phyloP scores from a whole-genome alignment of 768 basidiomycete genomes.

The Tylopilus sp. region DNA sequence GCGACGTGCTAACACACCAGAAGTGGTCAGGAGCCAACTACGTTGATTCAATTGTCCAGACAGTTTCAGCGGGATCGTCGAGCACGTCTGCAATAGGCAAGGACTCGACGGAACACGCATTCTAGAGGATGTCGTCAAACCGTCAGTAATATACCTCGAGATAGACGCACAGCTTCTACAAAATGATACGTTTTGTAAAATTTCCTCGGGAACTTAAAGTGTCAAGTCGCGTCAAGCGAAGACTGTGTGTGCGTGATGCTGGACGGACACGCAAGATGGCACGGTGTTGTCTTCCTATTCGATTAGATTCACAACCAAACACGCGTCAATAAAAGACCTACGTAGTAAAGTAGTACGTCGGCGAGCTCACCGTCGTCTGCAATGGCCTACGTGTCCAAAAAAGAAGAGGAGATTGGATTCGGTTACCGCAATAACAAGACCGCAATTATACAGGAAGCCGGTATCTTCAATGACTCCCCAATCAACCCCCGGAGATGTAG shows the following conservation, averaged over 20 bases:
- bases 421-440: conserved; percentile 98
- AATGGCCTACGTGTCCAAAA: conserved; percentile 85
- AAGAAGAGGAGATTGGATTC: conserved; percentile 93
- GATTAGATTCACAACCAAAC: conserved; percentile 13
- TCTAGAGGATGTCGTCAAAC: conserved; percentile 38
- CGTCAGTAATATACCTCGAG: background rate
- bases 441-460: conserved; percentile 96
- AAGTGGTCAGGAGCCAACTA: conserved; percentile 97
- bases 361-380: conserved; percentile 39
- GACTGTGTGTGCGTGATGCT: background rate
- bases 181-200: background rate
- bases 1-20: conserved; percentile 90
- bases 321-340: conserved; percentile 23
- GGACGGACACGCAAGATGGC: no score
- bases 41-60: conserved; percentile 80
- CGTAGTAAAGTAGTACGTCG: conserved; percentile 16
- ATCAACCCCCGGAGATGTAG: conserved; percentile 97
- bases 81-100: conserved; percentile 80
- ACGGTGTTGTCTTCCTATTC: no score
- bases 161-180: conserved; percentile 8
- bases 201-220: conserved; percentile 3
- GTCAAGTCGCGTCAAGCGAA: conserved; percentile 1
- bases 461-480: conserved; percentile 98
- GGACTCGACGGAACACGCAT: conserved; percentile 87
- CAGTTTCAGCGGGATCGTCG: conserved; percentile 84